phyloP scores from a whole-genome alignment of 2,329 filamentous ascomycete genomes.

The Penicillium expansum region DNA sequence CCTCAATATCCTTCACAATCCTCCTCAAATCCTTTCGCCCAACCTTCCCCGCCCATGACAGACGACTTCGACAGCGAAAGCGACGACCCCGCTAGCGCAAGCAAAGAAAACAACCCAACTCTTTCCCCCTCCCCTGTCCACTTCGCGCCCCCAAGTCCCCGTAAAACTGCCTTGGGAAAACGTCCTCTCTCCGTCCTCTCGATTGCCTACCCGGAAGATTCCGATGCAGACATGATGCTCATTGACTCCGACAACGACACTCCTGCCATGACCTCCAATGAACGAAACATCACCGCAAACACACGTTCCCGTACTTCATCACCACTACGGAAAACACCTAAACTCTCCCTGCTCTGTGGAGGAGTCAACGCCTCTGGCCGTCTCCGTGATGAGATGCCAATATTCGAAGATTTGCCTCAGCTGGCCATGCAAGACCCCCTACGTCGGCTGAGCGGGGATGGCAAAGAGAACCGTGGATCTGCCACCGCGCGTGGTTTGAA shows the following conservation, averaged over 20 bases:
- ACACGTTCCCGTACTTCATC: constrained; percentile 20
- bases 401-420: constrained; percentile 34
- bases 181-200: constrained; percentile 45
- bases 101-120: constrained; percentile 52
- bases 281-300: constrained; percentile 44
- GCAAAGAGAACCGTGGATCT: constrained; percentile 21
- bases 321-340: constrained; percentile 38
- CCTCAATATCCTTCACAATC: not conserved
- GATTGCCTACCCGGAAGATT: constrained; percentile 31
- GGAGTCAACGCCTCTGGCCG: constrained; percentile 26
- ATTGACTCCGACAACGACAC: constrained; percentile 27
- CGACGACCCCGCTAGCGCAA: constrained; percentile 31
- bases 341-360: constrained; percentile 27
- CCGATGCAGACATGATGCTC: constrained; percentile 31
- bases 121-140: constrained; percentile 40
- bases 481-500: constrained; percentile 13
- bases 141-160: constrained; percentile 35
- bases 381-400: constrained; percentile 29
- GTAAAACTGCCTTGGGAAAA: constrained; percentile 41
- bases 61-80: constrained; percentile 20
- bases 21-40: not conserved
- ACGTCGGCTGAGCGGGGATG: constrained; percentile 17
- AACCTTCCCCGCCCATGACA: constrained; percentile 1
- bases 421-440: constrained; percentile 13
- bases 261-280: constrained; percentile 35